phyloP scores from a whole-genome alignment of 495 filamentous ascomycete genomes.

The Eremomyces bilateralis region DNA sequence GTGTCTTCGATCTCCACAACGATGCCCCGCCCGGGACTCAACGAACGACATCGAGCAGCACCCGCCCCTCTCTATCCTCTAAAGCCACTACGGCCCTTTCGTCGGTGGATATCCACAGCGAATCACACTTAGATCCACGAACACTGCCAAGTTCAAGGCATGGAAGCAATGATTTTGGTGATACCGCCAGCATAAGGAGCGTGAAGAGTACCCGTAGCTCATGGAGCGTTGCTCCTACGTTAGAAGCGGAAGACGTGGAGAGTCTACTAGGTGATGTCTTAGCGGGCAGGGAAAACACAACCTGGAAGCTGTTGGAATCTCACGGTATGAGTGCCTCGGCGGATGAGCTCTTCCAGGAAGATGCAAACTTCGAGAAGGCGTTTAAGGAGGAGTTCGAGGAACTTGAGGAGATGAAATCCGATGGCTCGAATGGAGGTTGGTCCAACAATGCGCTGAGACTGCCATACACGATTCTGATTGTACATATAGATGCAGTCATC shows the following conservation, averaged over 20 bases:
- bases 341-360: conserved; percentile 21
- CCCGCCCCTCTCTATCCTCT: conserved; percentile 31
- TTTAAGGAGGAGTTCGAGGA: conserved; percentile 64
- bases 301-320: conserved; percentile 35
- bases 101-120: conserved; percentile 49
- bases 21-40: conserved; percentile 16
- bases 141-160: conserved; percentile 25
- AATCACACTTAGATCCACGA: conserved; percentile 41
- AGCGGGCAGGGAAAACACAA: conserved; percentile 28
- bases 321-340: conserved; percentile 38
- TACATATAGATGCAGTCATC: conserved; percentile 26
- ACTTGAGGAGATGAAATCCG: conserved; percentile 38
- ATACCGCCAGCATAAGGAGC: conserved; percentile 67
- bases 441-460: conserved; percentile 3
- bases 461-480: conserved; percentile 8
- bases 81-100: conserved; percentile 69
- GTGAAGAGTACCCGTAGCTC: no score
- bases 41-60: conserved; percentile 7
- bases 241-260: conserved; percentile 55
- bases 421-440: conserved; percentile 46
- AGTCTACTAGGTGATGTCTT: conserved; percentile 57
- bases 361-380: conserved; percentile 30
- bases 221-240: conserved; percentile 56
- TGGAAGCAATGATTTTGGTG: conserved; percentile 43
- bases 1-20: conserved; percentile 19